These are phyloP conservation scores for Crithidia sp. DNA, from an alignment of 208 protist genomes.

Conservation along the genomic window DNA sequence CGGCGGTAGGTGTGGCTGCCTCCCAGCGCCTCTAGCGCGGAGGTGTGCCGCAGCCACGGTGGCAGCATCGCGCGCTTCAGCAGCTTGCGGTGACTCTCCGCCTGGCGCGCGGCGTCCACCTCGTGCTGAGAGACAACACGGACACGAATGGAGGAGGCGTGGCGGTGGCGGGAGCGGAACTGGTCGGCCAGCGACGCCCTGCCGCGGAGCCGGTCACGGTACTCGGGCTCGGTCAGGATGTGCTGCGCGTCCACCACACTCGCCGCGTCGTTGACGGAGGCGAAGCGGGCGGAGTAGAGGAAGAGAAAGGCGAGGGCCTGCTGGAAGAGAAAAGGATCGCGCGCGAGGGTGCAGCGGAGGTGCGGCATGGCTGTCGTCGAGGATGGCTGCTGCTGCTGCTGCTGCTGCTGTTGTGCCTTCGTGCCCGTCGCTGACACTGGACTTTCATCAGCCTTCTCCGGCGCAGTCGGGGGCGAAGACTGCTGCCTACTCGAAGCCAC, in stretches of 20 bases:
- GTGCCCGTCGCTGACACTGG: too few species aligned
- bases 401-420: not conserved
- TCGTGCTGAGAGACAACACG: constrained; percentile 52
- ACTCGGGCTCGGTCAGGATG: constrained; percentile 83
- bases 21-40: constrained; percentile 11
- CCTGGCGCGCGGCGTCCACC: constrained; percentile 44
- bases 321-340: constrained; percentile 88
- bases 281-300: constrained; percentile 68
- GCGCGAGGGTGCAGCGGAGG: constrained; percentile 53
- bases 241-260: constrained; percentile 74
- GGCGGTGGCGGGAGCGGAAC: constrained; percentile 83
- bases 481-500: not conserved
- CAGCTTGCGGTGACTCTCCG: constrained; percentile 66
- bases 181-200: constrained; percentile 68
- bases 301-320: constrained; percentile 82
- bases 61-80: constrained; percentile 78
- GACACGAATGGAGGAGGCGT: constrained; percentile 62
- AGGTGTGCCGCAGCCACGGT: constrained; percentile 71
- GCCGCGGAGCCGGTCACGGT: constrained; percentile 55
- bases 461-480: too few species aligned
- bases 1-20: constrained; percentile 3
- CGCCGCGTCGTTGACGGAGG: constrained; percentile 62
- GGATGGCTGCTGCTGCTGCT: not conserved
- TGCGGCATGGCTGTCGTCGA: not conserved
- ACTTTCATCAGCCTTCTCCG: too few species aligned